Evolutionary conservation across 1,284 basidiomycete species (phyloP).

Genomic region (Puccinia polysora): DNA sequence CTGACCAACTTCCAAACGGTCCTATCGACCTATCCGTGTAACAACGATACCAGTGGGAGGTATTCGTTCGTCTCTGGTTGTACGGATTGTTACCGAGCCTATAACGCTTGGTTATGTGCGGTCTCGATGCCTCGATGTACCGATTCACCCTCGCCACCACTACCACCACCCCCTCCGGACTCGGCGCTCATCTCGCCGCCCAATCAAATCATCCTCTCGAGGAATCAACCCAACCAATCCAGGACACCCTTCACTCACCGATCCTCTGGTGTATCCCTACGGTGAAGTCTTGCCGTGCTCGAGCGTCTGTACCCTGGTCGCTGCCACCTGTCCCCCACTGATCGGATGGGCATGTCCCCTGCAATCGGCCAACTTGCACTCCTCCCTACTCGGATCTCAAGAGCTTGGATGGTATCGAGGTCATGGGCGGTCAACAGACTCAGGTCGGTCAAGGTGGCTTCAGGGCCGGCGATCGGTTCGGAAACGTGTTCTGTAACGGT

Average conservation of each 20-base stretch:
- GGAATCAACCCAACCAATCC: conserved; percentile 42
- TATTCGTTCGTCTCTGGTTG: conserved; percentile 55
- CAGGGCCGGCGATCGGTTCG: conserved; percentile 44
- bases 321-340: conserved; percentile 50
- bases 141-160: conserved; percentile 46
- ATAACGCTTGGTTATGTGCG: conserved; percentile 54
- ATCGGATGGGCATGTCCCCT: conserved; percentile 49
- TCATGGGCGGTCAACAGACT: conserved; percentile 39
- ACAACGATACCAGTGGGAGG: conserved; percentile 49
- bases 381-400: conserved; percentile 35
- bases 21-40: conserved; percentile 55
- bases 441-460: background rate
- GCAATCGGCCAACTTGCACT: conserved; percentile 15
- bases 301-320: conserved; percentile 47
- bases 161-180: background rate
- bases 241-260: conserved; percentile 44
- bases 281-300: conserved; percentile 49
- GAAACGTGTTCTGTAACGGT: conserved; percentile 47
- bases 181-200: conserved; percentile 34
- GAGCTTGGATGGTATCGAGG: conserved; percentile 12
- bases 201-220: conserved; percentile 20
- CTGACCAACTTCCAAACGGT: conserved; percentile 53
- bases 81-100: conserved; percentile 52
- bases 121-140: conserved; percentile 55
- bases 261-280: conserved; percentile 47